Evolutionary conservation across 495 filamentous ascomycete genomes (phyloP).

Genomic region (Aspergillus cristatus): DNA sequence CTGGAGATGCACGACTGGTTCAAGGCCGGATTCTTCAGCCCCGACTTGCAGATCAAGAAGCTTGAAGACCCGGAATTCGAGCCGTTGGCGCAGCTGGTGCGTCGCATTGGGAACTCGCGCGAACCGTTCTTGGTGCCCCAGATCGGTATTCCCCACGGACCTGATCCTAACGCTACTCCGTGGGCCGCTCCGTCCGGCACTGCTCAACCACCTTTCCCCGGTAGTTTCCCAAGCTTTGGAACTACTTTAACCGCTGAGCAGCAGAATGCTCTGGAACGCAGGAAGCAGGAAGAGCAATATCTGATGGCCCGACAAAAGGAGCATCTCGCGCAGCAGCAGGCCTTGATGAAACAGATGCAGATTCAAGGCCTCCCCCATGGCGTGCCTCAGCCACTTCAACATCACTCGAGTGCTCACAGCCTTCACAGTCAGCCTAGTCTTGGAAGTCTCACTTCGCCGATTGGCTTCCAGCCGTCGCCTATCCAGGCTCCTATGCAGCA

Average conservation of each 20-base stretch:
- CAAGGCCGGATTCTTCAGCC: conserved; percentile 94
- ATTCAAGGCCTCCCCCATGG: conserved; percentile 48
- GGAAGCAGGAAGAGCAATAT: conserved; percentile 98
- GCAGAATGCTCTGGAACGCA: conserved; percentile 89
- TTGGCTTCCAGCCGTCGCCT: conserved; percentile 62
- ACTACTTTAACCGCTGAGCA: conserved; percentile 94
- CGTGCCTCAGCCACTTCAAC: conserved; percentile 58
- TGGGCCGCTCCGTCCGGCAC: conserved; percentile 42
- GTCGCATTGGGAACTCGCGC: conserved; percentile 92
- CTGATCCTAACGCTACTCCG: conserved; percentile 37
- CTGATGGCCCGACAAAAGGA: conserved; percentile 92
- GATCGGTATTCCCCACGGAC: conserved; percentile 85
- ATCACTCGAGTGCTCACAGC: conserved; percentile 89
- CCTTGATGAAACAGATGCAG: conserved; percentile 65
- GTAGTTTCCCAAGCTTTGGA: conserved; percentile 93
- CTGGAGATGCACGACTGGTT: conserved; percentile 99
- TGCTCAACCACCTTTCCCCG: conserved; percentile 89
- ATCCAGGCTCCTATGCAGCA: conserved; percentile 58
- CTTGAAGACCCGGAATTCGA: conserved; percentile 89
- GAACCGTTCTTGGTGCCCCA: conserved; percentile 97
- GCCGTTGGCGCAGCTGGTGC: conserved; percentile 88
- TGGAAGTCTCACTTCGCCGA: conserved; percentile 82
- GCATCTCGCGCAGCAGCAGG: conserved; percentile 77
- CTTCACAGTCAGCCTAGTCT: conserved; percentile 94
- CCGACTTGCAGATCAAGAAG: conserved; percentile 89